Evolutionary conservation across 352 stramenopile species (phyloP).

Genomic region (Pythium apleroticum): DNA sequence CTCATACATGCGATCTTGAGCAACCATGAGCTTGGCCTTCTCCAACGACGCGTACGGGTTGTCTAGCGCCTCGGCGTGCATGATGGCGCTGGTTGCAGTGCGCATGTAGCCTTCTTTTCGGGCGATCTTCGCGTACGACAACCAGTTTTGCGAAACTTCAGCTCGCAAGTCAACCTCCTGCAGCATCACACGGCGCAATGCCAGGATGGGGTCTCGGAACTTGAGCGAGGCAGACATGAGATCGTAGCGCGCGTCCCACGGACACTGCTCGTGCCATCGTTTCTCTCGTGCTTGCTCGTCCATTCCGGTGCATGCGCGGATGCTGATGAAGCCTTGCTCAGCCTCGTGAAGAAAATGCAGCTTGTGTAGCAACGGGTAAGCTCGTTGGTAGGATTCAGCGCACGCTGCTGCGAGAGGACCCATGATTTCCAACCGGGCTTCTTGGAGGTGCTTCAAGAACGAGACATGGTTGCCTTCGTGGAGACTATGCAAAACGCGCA

Average conservation of each 20-base stretch:
- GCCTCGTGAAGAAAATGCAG: constrained; percentile 50
- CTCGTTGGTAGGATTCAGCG: constrained; percentile 48
- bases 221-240: constrained; percentile 76
- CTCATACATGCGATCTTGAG: constrained; percentile 83
- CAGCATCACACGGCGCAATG: constrained; percentile 75
- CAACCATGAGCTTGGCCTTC: constrained; percentile 80
- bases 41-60: constrained; percentile 75
- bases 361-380: constrained; percentile 44
- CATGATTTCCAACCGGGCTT: constrained; percentile 55
- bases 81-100: constrained; percentile 79
- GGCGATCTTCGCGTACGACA: constrained; percentile 79
- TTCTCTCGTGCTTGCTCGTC: constrained; percentile 14
- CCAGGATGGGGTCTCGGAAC: constrained; percentile 82
- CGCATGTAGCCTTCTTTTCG: constrained; percentile 83
- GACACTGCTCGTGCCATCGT: constrained; percentile 57
- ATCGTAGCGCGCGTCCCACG: constrained; percentile 73
- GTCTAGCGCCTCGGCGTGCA: constrained; percentile 79
- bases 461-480: constrained; percentile 53
- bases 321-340: constrained; percentile 36
- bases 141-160: constrained; percentile 81
- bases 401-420: constrained; percentile 39
- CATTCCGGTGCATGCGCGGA: constrained; percentile 10
- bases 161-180: constrained; percentile 57
- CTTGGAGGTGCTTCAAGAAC: constrained; percentile 60
- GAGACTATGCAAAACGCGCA: constrained; percentile 79